A percentile compares a stretch with the other conserved stretches of the same genome.
These are phyloP conservation scores for Pythium apleroticum DNA, from an alignment of 352 stramenopile genomes.

Conservation along the genomic window DNA sequence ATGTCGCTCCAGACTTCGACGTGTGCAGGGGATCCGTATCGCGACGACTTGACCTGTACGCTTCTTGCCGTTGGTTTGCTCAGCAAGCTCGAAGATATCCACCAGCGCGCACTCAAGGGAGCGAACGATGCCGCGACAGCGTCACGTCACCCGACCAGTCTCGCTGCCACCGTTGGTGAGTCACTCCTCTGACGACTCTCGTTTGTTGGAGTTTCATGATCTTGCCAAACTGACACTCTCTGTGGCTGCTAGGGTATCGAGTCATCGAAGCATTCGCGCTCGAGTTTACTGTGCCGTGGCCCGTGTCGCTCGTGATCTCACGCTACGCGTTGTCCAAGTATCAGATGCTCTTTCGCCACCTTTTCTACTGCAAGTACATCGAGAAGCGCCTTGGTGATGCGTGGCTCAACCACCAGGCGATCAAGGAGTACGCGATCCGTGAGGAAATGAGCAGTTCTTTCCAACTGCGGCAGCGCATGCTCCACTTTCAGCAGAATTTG, in stretches of 20 bases:
- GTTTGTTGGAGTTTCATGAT: too few species aligned
- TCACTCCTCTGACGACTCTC: too few species aligned
- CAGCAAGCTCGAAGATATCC: constrained; percentile 91
- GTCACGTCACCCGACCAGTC: constrained; percentile 16
- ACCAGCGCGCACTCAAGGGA: constrained; percentile 75
- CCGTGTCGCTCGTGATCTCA: constrained; percentile 97
- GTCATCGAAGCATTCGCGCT: constrained; percentile 97
- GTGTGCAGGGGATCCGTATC: constrained; percentile 87
- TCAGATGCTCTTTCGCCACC: constrained; percentile 98
- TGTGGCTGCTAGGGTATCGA: constrained; percentile 57
- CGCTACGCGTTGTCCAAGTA: constrained; percentile 95
- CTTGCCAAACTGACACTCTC: not conserved
- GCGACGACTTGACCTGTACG: constrained; percentile 90
- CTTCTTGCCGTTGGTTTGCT: constrained; percentile 89
- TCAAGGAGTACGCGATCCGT: constrained; percentile 89
- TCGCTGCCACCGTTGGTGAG: constrained; percentile 24
- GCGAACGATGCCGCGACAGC: constrained; percentile 61
- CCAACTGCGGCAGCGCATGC: constrained; percentile 96
- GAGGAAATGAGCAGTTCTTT: constrained; percentile 91
- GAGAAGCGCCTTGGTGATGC: constrained; percentile 94
- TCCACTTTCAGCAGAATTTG: constrained; percentile 99
- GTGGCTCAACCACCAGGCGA: constrained; percentile 96
- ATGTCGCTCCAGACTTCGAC: constrained; percentile 92
- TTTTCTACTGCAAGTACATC: constrained; percentile 99
- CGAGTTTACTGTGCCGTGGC: constrained; percentile 97